Conservation (phyloP, 2,329 filamentous ascomycete genomes). For the Alternaria dauci region DNA sequence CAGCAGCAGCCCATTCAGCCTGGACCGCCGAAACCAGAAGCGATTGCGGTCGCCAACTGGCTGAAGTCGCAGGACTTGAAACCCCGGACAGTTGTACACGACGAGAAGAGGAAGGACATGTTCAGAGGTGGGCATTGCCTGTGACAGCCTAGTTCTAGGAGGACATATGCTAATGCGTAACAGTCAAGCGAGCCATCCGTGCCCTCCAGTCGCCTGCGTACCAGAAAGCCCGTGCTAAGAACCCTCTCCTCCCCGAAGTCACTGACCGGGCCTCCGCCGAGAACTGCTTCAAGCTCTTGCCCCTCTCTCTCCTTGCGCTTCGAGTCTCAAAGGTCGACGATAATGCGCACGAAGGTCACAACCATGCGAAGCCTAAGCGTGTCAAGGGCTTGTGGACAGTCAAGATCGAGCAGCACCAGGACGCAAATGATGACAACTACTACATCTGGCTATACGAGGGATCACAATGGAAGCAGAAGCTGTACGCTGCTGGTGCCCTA, state of each 20-base stretch:
- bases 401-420: slow-evolving; percentile 94
- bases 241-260: slow-evolving; percentile 85
- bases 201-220: slow-evolving; percentile 90
- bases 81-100: slow-evolving; percentile 87
- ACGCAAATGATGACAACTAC: slow-evolving; percentile 85
- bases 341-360: slow-evolving; percentile 71
- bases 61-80: slow-evolving; percentile 86
- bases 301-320: slow-evolving; percentile 90
- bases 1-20: slow-evolving; percentile 71
- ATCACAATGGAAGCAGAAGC: slow-evolving; percentile 89
- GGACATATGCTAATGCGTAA: slow-evolving; percentile 1
- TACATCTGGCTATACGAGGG: slow-evolving; percentile 98
- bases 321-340: slow-evolving; percentile 85
- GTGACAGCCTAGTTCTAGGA: background rate
- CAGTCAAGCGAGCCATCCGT: slow-evolving; percentile 95
- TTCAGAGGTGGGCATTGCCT: slow-evolving; percentile 74
- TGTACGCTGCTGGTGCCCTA: slow-evolving; percentile 86
- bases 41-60: slow-evolving; percentile 88
- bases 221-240: slow-evolving; percentile 86
- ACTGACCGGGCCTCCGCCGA: slow-evolving; percentile 88
- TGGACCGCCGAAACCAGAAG: slow-evolving; percentile 86
- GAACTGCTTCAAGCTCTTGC: slow-evolving; percentile 93
- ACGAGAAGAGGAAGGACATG: slow-evolving; percentile 97
- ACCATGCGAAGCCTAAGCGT: slow-evolving; percentile 72
- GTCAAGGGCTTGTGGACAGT: slow-evolving; percentile 97